phyloP scores from a whole-genome alignment of 257 asterid species.

The Anisodus acutangulus region DNA sequence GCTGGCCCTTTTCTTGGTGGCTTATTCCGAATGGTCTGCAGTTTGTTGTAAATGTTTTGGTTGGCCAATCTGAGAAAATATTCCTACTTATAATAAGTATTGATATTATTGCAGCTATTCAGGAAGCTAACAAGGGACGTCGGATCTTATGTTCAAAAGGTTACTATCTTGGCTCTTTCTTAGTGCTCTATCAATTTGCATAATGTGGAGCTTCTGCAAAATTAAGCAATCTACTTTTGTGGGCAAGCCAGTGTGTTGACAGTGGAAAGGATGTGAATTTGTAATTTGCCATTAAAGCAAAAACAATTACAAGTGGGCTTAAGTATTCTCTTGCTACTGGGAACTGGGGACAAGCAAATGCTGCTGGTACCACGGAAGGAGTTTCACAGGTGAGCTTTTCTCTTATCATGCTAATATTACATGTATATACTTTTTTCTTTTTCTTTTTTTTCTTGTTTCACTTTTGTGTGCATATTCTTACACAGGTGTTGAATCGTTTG shows the following conservation, averaged over 20 bases:
- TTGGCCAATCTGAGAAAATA: neutral
- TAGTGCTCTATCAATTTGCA: constrained; percentile 31
- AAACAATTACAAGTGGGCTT: constrained; percentile 95
- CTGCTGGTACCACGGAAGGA: constrained; percentile 98
- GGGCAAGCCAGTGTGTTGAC: constrained; percentile 76
- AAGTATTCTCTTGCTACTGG: constrained; percentile 97
- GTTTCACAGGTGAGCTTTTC: constrained; percentile 83
- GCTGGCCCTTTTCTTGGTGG: constrained; percentile 99
- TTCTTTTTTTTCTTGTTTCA: constrained; percentile 13
- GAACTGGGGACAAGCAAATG: constrained; percentile 99
- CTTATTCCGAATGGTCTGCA: constrained; percentile 86
- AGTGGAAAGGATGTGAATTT: constrained; percentile 95
- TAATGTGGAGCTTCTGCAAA: constrained; percentile 19
- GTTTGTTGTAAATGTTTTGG: neutral
- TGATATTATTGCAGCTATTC: constrained; percentile 66
- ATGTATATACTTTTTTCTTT: neutral
- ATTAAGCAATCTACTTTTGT: constrained; percentile 12
- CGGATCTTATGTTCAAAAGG: constrained; percentile 94
- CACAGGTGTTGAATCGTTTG: constrained; percentile 93
- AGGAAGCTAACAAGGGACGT: constrained; percentile 97
- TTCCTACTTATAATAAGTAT: neutral
- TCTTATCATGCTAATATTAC: constrained; percentile 19
- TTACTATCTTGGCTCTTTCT: constrained; percentile 37
- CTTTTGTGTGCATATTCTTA: constrained; percentile 28
- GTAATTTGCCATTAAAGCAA: constrained; percentile 98